Conservation (phyloP, 257 asterid genomes). For the Thymus quinquecostatus region DNA sequence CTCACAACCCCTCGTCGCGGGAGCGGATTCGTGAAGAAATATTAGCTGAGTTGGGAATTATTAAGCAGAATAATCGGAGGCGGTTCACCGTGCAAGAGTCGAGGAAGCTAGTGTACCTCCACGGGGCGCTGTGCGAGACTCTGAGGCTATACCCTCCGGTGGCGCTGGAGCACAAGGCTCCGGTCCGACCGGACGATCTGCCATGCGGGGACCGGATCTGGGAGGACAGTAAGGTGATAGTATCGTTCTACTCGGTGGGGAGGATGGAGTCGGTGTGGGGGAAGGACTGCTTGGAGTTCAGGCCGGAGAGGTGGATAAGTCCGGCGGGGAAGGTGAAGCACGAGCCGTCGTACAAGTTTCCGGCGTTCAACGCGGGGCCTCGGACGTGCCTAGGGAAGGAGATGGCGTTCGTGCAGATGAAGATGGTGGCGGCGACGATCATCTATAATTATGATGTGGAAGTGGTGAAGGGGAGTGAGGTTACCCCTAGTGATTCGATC, state of each 20-base stretch:
- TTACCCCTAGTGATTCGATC: constrained; percentile 47
- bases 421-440: constrained; percentile 58
- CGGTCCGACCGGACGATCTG: constrained; percentile 33
- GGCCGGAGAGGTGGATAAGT: constrained; percentile 66
- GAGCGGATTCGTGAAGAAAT: constrained; percentile 41
- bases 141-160: constrained; percentile 56
- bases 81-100: constrained; percentile 40
- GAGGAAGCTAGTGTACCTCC: constrained; percentile 48
- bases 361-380: constrained; percentile 64
- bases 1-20: constrained; percentile 36
- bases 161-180: constrained; percentile 58
- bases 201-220: constrained; percentile 44
- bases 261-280: constrained; percentile 63
- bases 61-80: constrained; percentile 28
- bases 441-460: constrained; percentile 40
- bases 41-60: not conserved
- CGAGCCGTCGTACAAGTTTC: constrained; percentile 64
- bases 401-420: constrained; percentile 63
- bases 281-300: constrained; percentile 50
- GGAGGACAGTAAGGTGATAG: not conserved
- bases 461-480: constrained; percentile 36
- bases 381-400: constrained; percentile 65
- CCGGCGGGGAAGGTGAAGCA: constrained; percentile 40
- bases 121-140: constrained; percentile 59
- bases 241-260: constrained; percentile 54